Evolutionary conservation across 2,329 filamentous ascomycete genomes (phyloP).

Genomic region (Fusarium floridanum): DNA sequence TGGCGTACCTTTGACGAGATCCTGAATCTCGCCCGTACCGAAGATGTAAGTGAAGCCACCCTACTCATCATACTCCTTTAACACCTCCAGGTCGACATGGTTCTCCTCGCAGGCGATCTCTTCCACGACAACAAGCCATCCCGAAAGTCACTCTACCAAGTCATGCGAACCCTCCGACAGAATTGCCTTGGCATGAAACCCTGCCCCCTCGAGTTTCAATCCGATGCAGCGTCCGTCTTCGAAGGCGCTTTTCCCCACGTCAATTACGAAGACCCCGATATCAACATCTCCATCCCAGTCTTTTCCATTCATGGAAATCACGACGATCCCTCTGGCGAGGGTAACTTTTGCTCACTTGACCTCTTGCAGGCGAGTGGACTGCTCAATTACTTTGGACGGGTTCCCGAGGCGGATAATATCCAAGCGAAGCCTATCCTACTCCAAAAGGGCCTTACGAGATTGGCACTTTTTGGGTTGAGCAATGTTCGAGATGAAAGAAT

Average conservation of each 20-base stretch:
- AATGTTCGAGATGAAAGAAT: slow-evolving; percentile 96
- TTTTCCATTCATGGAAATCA: slow-evolving; percentile 99
- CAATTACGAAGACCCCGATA: slow-evolving; percentile 97
- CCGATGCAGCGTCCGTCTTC: slow-evolving; percentile 92
- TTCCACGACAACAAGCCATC: slow-evolving; percentile 99
- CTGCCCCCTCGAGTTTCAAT: slow-evolving; percentile 93
- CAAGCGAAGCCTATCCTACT: slow-evolving; percentile 90
- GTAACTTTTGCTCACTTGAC: slow-evolving; percentile 90
- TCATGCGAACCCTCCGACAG: slow-evolving; percentile 93
- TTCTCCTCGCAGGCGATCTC: slow-evolving; percentile 91
- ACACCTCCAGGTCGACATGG: slow-evolving; percentile 83
- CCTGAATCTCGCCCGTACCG: slow-evolving; percentile 85
- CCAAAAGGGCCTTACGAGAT: slow-evolving; percentile 92
- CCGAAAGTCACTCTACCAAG: slow-evolving; percentile 94
- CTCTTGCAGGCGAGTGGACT: slow-evolving; percentile 90
- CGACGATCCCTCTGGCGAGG: slow-evolving; percentile 97
- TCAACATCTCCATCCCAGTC: slow-evolving; percentile 96
- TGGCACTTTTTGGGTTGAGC: slow-evolving; percentile 93
- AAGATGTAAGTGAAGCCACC: slow-evolving; percentile 69
- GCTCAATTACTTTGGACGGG: slow-evolving; percentile 95
- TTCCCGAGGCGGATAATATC: slow-evolving; percentile 95
- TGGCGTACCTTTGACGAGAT: slow-evolving; percentile 97
- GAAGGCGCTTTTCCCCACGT: slow-evolving; percentile 91
- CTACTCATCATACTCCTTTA: background rate
- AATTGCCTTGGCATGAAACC: slow-evolving; percentile 97